Evolutionary conservation across 2,329 filamentous ascomycete genomes (phyloP).

Genomic region (Celoporthe dispersa): DNA sequence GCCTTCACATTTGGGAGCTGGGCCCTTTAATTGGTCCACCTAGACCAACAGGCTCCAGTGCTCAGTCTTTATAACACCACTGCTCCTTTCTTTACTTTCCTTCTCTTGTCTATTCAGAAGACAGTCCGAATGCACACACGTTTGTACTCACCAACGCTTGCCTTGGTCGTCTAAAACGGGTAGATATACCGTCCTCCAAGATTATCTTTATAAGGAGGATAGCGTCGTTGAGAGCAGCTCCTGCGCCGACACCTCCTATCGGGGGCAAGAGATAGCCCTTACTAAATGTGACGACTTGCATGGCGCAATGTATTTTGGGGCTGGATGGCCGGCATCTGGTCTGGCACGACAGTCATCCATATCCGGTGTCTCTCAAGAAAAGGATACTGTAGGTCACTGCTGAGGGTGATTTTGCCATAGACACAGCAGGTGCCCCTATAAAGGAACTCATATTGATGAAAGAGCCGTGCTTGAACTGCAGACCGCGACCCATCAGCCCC

Average conservation of each 20-base stretch:
- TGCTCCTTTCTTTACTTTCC: no score
- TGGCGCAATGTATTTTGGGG: neutral
- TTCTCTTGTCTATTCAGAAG: no score
- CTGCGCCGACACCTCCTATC: neutral
- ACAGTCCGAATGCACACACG: no score
- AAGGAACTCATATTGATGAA: neutral
- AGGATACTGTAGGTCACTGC: neutral
- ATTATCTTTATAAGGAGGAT: neutral
- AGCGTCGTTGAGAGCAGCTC: neutral
- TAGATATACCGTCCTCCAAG: neutral
- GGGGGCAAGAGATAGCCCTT: neutral
- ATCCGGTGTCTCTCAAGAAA: slow-evolving; percentile 10
- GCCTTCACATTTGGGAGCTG: no score
- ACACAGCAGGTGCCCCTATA: slow-evolving; percentile 12
- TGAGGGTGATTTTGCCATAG: slow-evolving; percentile 11
- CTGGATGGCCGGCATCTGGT: slow-evolving; percentile 10
- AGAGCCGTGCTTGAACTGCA: neutral
- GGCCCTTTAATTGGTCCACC: no score
- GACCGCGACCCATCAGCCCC: slow-evolving; percentile 15
- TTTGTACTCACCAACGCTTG: no score
- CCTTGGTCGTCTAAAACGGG: no score
- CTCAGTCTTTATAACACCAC: no score
- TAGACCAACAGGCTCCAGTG: no score
- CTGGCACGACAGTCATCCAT: slow-evolving; percentile 17
- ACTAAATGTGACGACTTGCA: neutral